A percentile compares a stretch with the other conserved stretches of the same genome.
These are phyloP conservation scores for Candida parachauliodes DNA, from an alignment of 805 yeast species.

Conservation along the genomic window DNA sequence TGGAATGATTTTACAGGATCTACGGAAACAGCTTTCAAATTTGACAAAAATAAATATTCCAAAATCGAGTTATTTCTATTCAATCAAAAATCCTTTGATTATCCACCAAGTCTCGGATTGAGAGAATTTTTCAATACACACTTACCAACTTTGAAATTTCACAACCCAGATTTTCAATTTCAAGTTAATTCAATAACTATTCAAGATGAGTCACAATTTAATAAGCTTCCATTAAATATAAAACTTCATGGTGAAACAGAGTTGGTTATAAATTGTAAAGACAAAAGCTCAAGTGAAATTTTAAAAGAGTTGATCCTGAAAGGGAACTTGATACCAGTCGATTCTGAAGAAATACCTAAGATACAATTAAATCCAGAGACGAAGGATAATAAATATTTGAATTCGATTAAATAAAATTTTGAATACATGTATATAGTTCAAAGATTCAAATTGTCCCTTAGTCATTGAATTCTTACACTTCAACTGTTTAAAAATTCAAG, in stretches of 20 bases:
- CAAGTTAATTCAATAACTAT: slow-evolving; percentile 54
- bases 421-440: slow-evolving; percentile 7
- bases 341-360: slow-evolving; percentile 35
- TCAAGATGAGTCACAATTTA: slow-evolving; percentile 35
- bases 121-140: slow-evolving; percentile 71
- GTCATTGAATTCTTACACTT: too few relatives aligned
- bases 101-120: slow-evolving; percentile 60
- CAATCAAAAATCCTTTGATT: slow-evolving; percentile 31
- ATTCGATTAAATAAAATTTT: not conserved
- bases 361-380: slow-evolving; percentile 1
- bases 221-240: slow-evolving; percentile 44
- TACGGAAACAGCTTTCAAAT: slow-evolving; percentile 33
- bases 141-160: slow-evolving; percentile 76
- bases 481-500: slow-evolving; percentile 48
- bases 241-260: slow-evolving; percentile 31
- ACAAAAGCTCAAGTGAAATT: slow-evolving; percentile 48
- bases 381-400: slow-evolving; percentile 5
- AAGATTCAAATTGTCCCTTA: slow-evolving; percentile 4
- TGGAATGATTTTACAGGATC: slow-evolving; percentile 51
- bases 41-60: slow-evolving; percentile 20
- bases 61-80: slow-evolving; percentile 51
- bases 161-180: slow-evolving; percentile 70
- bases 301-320: slow-evolving; percentile 49
- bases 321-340: not conserved
- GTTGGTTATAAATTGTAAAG: slow-evolving; percentile 50